Percentiles rank a stretch among this genome's conserved stretches.
These are phyloP conservation scores for Mycosarcoma mackinlayi DNA, from an alignment of 1,284 basidiomycete species.

Conservation along the genomic window DNA sequence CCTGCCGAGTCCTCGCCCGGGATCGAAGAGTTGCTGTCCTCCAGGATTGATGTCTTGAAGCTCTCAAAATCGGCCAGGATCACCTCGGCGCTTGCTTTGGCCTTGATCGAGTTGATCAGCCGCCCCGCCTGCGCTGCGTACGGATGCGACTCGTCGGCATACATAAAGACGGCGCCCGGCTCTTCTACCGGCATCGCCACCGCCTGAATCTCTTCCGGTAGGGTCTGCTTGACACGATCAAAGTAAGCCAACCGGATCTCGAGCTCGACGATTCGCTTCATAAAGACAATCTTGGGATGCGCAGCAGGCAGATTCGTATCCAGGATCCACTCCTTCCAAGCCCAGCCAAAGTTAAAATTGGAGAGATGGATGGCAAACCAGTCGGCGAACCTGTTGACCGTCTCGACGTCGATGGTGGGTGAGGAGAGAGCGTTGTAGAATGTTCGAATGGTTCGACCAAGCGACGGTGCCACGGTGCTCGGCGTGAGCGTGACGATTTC, in stretches of 20 bases:
- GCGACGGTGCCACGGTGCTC: slow-evolving; percentile 89
- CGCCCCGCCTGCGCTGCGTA: slow-evolving; percentile 82
- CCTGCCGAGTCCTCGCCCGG: slow-evolving; percentile 71
- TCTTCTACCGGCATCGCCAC: slow-evolving; percentile 78
- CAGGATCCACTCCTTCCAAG: slow-evolving; percentile 99
- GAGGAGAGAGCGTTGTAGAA: slow-evolving; percentile 73
- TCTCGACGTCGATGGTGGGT: slow-evolving; percentile 79
- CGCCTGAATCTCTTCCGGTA: slow-evolving; percentile 80
- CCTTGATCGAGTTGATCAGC: slow-evolving; percentile 83
- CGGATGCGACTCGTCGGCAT: slow-evolving; percentile 78
- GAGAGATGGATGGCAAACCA: slow-evolving; percentile 98
- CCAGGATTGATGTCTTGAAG: slow-evolving; percentile 51
- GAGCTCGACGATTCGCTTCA: slow-evolving; percentile 86
- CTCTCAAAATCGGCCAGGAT: slow-evolving; percentile 81
- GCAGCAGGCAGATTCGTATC: slow-evolving; percentile 77
- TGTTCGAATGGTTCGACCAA: slow-evolving; percentile 92
- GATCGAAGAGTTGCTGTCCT: slow-evolving; percentile 17
- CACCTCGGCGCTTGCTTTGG: slow-evolving; percentile 77
- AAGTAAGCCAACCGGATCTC: slow-evolving; percentile 93
- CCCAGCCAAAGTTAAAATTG: slow-evolving; percentile 98
- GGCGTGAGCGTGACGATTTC: slow-evolving; percentile 94
- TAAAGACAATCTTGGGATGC: slow-evolving; percentile 88
- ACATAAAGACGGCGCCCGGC: slow-evolving; percentile 85
- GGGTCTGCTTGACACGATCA: slow-evolving; percentile 88
- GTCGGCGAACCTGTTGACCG: slow-evolving; percentile 82